Evolutionary conservation across 2,329 filamentous ascomycete species (phyloP).

Genomic region (Alternaria alternata): DNA sequence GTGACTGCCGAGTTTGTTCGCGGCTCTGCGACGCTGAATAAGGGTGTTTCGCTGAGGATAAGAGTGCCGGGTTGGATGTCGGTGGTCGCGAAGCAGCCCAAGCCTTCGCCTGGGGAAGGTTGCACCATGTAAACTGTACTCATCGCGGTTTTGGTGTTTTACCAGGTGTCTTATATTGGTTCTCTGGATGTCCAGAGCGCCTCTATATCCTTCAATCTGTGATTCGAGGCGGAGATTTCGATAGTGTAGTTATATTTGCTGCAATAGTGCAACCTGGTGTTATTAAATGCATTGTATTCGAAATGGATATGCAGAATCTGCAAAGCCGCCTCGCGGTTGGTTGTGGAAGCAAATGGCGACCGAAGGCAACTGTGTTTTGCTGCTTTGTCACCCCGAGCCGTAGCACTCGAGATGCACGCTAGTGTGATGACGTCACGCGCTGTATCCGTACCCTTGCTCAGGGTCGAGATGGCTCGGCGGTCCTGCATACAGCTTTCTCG

Average conservation of each 20-base stretch:
- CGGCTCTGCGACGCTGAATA: constrained; percentile 41
- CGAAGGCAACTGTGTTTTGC: constrained; percentile 4
- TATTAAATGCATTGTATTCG: neutral
- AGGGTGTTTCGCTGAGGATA: constrained; percentile 48
- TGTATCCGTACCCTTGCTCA: neutral
- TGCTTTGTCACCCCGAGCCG: neutral
- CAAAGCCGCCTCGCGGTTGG: neutral
- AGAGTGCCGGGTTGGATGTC: constrained; percentile 43
- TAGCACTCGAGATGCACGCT: neutral
- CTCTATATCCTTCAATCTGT: neutral
- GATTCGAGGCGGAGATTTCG: neutral
- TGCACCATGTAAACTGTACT: constrained; percentile 24
- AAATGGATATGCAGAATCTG: neutral
- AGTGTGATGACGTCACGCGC: neutral
- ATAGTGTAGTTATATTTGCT: neutral
- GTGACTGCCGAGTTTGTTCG: constrained; percentile 28
- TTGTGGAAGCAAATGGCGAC: neutral
- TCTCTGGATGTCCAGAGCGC: neutral
- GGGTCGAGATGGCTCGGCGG: neutral
- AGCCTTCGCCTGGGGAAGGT: constrained; percentile 43
- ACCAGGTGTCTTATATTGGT: neutral
- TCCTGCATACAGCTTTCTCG: neutral
- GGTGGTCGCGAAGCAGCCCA: constrained; percentile 47
- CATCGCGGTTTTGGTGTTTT: constrained; percentile 7
- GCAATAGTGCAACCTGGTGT: neutral